Percentiles rank a stretch among this genome's conserved stretches.
phyloP scores from a whole-genome alignment of 441 rosid genomes.

The Raphanus hybrid region DNA sequence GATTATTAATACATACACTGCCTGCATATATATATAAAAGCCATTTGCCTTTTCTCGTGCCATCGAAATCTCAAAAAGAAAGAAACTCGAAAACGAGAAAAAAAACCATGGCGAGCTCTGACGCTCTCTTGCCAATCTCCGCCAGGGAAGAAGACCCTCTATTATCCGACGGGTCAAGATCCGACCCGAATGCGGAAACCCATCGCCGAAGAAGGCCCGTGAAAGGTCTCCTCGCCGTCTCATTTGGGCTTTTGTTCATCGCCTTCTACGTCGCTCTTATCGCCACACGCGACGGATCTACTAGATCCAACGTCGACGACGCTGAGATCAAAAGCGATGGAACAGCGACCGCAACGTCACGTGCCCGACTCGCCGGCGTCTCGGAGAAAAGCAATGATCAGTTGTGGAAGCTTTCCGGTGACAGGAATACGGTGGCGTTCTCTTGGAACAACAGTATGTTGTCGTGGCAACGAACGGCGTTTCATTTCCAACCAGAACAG shows the following conservation, averaged over 20 bases:
- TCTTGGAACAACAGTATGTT: constrained; percentile 88
- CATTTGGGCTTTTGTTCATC: constrained; percentile 49
- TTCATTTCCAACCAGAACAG: constrained; percentile 85
- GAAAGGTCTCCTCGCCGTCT: constrained; percentile 39
- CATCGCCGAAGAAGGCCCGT: constrained; percentile 34
- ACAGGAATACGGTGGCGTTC: constrained; percentile 32
- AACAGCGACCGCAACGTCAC: constrained; percentile 37
- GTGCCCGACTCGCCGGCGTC: constrained; percentile 71
- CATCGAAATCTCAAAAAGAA: constrained; percentile 31
- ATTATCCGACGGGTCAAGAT: constrained; percentile 36
- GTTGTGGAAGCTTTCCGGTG: constrained; percentile 33
- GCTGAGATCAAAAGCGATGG: not conserved
- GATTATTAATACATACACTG: not conserved
- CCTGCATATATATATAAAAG: constrained; percentile 21
- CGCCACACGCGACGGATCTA: constrained; percentile 42
- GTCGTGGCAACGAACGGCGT: constrained; percentile 92
- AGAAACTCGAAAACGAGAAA: constrained; percentile 31
- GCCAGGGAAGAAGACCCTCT: constrained; percentile 39
- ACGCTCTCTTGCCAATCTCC: constrained; percentile 38
- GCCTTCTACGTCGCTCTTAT: constrained; percentile 45
- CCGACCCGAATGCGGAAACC: constrained; percentile 36
- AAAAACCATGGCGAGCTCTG: constrained; percentile 37
- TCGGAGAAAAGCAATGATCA: constrained; percentile 70
- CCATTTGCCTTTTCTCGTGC: constrained; percentile 33
- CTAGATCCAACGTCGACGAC: constrained; percentile 31